Evolutionary conservation across 805 yeast genomes (phyloP).

Genomic region (Yamadazyma nakazawae): DNA sequence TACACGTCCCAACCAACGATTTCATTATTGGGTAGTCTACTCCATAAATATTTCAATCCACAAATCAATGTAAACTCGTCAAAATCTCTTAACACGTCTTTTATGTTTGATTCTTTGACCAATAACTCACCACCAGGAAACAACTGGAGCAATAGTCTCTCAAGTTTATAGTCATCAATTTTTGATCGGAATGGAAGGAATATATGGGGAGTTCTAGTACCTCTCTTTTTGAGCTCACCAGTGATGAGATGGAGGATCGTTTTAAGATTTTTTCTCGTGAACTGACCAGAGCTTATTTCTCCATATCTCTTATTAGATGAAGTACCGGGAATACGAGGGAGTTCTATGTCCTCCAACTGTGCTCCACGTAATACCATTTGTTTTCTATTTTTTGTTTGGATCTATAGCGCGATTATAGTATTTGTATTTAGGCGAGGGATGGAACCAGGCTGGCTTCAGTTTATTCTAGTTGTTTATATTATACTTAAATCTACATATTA

Average conservation of each 20-base stretch:
- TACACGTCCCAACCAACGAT: constrained; percentile 86
- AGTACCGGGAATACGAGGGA: constrained; percentile 21
- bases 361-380: constrained; percentile 4
- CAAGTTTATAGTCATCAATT: constrained; percentile 57
- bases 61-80: constrained; percentile 73
- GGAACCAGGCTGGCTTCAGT: too few species aligned
- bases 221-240: constrained; percentile 64
- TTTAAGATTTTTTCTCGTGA: constrained; percentile 63
- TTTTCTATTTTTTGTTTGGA: constrained; percentile 1
- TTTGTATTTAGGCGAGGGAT: background rate
- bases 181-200: constrained; percentile 77
- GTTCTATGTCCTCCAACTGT: constrained; percentile 19
- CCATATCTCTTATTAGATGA: constrained; percentile 5
- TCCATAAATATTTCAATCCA: constrained; percentile 81
- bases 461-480: background rate
- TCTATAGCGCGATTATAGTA: background rate
- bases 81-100: constrained; percentile 40
- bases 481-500: background rate
- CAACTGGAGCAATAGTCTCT: constrained; percentile 52
- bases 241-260: constrained; percentile 69
- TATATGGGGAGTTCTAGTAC: constrained; percentile 68
- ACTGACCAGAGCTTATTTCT: constrained; percentile 29
- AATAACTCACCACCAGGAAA: constrained; percentile 57
- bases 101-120: constrained; percentile 7
- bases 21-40: constrained; percentile 74